Base-by-base conservation (phyloP, 1,284 basidiomycete species). In the Apiotrichum domesticum region DNA sequence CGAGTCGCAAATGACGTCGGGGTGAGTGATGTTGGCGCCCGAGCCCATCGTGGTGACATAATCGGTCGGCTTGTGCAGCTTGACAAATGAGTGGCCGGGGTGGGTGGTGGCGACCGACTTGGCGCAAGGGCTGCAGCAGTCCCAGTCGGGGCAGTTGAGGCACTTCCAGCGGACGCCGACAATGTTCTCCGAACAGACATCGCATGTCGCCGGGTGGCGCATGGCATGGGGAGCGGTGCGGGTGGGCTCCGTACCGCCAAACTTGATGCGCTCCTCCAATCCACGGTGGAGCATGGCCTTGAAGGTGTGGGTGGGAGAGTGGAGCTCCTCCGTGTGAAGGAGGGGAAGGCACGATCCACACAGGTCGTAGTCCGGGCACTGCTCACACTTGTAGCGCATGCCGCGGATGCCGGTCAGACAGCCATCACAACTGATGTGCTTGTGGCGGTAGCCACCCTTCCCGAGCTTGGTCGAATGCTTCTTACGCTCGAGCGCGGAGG, bases 1-100 rank as follows among this genome's bases (percentile, higher is more conserved):
- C 2, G 71, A 71, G 51, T 75, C 73, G 52, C 75, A 77, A 35
- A 74, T 55, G 41, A 74, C 63, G 51, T 64, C 53, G 9, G 68
- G 64, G 59, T 77, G 75, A 37, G 52, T 44, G 9, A 65, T 63
- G 21, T 21, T 21, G 64, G 83, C 79, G 41, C 57, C 57, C 34
- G 52, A 46, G 1, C 52, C 51, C 11, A 55, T 50, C 54, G 51
- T 65, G 32, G 53, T 51, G 51, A 74, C 66, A 54, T 68, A 70
- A 64, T 87, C 83, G 32, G 81, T 78, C 1, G 80, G 75, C 40
- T 80, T 81, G 55, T 74, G 73, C 10, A 93, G 75, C 70, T 82
- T 85, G 35, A 87, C 85, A 69, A 93, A 93, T 6, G 82, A 79
- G 71, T 94, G 90, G 33, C 73, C 69, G 1, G 90, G 90, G 71